These are phyloP conservation scores for Coleophoma crateriformis DNA, from an alignment of 2,329 filamentous ascomycete species.

Conservation along the genomic window DNA sequence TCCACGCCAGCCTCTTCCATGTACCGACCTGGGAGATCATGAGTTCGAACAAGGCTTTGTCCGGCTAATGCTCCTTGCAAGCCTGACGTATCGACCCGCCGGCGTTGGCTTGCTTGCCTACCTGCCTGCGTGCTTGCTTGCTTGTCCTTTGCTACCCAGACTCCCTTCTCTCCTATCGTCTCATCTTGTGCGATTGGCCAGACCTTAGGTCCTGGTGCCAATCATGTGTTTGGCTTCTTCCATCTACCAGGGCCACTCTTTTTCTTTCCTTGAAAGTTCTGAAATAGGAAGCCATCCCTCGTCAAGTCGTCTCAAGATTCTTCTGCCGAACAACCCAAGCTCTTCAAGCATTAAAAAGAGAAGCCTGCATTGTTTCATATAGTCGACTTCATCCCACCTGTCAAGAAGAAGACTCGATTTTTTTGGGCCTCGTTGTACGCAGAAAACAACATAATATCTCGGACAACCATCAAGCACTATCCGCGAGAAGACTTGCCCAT, in stretches of 20 bases:
- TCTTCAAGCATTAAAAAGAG: constrained; percentile 12
- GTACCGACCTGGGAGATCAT: constrained; percentile 22
- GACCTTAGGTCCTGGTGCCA: constrained; percentile 29
- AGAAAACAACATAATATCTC: too few species aligned
- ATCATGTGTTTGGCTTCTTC: constrained; percentile 37
- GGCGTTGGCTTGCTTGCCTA: constrained; percentile 10
- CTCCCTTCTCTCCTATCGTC: constrained; percentile 12
- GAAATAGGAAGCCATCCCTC: constrained; percentile 27
- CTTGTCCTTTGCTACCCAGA: not conserved
- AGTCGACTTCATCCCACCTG: constrained; percentile 14
- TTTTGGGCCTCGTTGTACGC: constrained; percentile 10
- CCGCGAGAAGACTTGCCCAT: constrained; percentile 9
- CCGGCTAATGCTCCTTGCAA: not conserved
- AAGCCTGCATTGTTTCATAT: constrained; percentile 20
- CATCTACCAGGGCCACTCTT: constrained; percentile 36
- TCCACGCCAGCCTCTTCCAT: constrained; percentile 20
- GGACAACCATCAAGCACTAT: constrained; percentile 5
- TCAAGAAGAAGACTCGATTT: constrained; percentile 8
- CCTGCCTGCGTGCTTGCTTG: not conserved
- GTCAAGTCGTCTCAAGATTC: constrained; percentile 24
- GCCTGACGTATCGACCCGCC: constrained; percentile 24
- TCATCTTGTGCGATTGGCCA: constrained; percentile 36
- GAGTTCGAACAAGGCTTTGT: constrained; percentile 20
- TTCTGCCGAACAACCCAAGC: constrained; percentile 15
- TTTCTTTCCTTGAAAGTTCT: constrained; percentile 30